Evolutionary conservation across 2,329 filamentous ascomycete genomes (phyloP).

Genomic region (Chaetothyriales sp.): DNA sequence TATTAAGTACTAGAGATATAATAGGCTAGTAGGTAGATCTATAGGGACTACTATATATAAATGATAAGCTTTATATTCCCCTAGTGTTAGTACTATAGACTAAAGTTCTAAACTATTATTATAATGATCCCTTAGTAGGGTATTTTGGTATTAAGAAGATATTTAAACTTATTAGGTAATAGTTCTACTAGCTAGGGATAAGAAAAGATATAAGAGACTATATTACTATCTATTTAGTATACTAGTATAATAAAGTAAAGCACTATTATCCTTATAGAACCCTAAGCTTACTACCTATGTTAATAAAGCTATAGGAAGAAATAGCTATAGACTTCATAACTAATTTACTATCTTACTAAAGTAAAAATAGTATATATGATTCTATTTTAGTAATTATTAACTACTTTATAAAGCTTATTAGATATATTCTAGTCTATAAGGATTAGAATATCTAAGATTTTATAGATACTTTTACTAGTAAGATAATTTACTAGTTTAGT

Average conservation of each 20-base stretch:
- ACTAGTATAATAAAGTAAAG: slow-evolving; percentile 1
- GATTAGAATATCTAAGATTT: slow-evolving; percentile 1
- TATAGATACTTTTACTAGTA: slow-evolving; percentile 4
- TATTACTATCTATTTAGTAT: slow-evolving; percentile 3
- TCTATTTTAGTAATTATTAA: slow-evolving; percentile 6
- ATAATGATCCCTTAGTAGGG: slow-evolving; percentile 4
- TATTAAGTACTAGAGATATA: neutral
- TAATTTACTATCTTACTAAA: neutral
- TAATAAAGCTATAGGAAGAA: neutral
- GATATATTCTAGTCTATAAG: slow-evolving; percentile 3
- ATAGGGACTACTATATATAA: neutral
- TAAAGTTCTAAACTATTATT: slow-evolving; percentile 2
- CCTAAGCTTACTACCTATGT: neutral
- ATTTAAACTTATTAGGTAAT: neutral
- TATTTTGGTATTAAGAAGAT: slow-evolving; percentile 2
- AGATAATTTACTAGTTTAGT: slow-evolving; percentile 5
- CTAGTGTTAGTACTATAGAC: neutral
- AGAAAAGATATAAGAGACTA: slow-evolving; percentile 5
- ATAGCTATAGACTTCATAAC: slow-evolving; percentile 7
- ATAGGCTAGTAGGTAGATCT: slow-evolving; percentile 1
- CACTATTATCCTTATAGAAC: slow-evolving; percentile 2
- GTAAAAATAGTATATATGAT: slow-evolving; percentile 2
- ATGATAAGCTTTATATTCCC: slow-evolving; percentile 1
- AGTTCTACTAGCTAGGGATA: slow-evolving; percentile 3
- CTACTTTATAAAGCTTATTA: slow-evolving; percentile 2